Conservation (phyloP, 2,329 filamentous ascomycete genomes). For the Phaeosphaeriaceae sp. region DNA sequence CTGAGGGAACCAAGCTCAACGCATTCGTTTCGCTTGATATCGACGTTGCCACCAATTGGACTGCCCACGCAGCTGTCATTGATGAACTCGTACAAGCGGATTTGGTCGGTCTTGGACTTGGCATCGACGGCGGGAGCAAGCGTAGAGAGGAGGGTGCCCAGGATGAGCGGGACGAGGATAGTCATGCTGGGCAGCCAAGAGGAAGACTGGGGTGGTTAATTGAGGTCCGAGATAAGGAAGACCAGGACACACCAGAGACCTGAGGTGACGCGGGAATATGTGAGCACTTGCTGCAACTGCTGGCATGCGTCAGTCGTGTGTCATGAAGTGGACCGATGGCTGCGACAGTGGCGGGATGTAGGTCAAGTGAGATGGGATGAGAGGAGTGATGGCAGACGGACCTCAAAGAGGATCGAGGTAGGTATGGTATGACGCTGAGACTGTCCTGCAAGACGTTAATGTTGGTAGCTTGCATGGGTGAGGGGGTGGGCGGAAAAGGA, state of each 20-base stretch:
- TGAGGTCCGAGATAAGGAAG: not conserved
- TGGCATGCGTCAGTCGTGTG: not conserved
- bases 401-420: not conserved
- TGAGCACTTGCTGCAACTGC: not conserved
- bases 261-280: not conserved
- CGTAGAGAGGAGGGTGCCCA: slow-evolving; percentile 22
- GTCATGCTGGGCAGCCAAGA: slow-evolving; percentile 13
- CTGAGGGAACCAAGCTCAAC: slow-evolving; percentile 17
- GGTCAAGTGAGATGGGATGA: not conserved
- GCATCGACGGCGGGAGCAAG: slow-evolving; percentile 14
- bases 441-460: not conserved
- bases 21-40: slow-evolving; percentile 29
- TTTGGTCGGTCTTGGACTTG: slow-evolving; percentile 15
- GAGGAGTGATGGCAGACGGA: not conserved
- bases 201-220: not conserved
- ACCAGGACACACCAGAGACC: not conserved
- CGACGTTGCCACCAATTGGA: slow-evolving; percentile 18
- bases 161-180: slow-evolving; percentile 13
- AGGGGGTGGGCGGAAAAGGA: too few species aligned
- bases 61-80: slow-evolving; percentile 22
- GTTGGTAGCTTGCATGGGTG: not conserved
- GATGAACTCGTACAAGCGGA: slow-evolving; percentile 23
- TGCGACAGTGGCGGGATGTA: not conserved
- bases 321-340: not conserved
- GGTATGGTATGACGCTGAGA: not conserved